These are phyloP conservation scores for Coriaria nepalensis DNA, from an alignment of 306 rosid species.

Conservation along the genomic window DNA sequence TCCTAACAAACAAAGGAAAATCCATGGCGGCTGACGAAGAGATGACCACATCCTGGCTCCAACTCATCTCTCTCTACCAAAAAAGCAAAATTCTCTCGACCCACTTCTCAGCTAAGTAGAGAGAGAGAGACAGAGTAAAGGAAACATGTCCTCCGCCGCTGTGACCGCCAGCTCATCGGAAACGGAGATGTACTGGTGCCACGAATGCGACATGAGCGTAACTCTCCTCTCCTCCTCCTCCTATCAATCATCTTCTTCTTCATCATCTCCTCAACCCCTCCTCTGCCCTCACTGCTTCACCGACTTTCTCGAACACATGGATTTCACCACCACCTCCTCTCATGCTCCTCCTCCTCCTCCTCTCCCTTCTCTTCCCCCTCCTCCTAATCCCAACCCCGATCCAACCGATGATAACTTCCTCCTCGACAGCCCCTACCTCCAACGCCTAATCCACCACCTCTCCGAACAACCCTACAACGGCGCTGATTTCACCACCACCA, in stretches of 20 bases:
- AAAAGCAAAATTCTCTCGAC: background rate
- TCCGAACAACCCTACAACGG: constrained; percentile 15
- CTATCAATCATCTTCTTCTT: constrained; percentile 8
- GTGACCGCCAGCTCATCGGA: constrained; percentile 11
- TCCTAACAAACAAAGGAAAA: background rate
- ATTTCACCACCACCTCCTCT: constrained; percentile 22
- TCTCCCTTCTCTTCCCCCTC: constrained; percentile 6
- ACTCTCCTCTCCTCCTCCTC: constrained; percentile 24
- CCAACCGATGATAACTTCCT: constrained; percentile 12
- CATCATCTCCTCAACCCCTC: constrained; percentile 12
- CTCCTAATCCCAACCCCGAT: too few species aligned
- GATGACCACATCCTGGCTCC: too few species aligned
- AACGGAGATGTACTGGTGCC: constrained; percentile 73
- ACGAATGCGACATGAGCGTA: constrained; percentile 87
- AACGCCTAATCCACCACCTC: constrained; percentile 30
- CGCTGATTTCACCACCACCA: constrained; percentile 7
- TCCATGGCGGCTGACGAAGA: too few species aligned
- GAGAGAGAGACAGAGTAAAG: background rate
- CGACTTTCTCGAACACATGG: constrained; percentile 72
- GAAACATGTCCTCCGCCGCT: constrained; percentile 9
- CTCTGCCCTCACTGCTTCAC: constrained; percentile 63
- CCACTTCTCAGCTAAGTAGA: background rate
- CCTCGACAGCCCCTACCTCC: constrained; percentile 24
- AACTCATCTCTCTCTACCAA: too few species aligned
- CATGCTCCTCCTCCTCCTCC: constrained; percentile 25